Evolutionary conservation across 139 green algal genomes (phyloP).

Genomic region (Desmodesmus armatus): DNA sequence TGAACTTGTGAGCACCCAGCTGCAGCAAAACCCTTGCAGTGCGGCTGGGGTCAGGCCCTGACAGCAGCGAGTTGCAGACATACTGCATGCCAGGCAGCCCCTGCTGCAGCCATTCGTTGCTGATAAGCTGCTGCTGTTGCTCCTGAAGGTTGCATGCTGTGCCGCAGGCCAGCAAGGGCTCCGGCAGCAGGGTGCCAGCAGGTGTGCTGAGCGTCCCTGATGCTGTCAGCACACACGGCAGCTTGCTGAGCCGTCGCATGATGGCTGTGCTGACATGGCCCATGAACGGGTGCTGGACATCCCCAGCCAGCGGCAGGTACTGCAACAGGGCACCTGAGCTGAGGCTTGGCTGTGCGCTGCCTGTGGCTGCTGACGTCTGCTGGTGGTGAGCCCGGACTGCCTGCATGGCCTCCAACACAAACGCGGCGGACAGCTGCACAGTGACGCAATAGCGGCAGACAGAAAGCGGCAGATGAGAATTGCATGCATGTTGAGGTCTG

Average conservation of each 20-base stretch:
- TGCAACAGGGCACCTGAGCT: too few relatives aligned
- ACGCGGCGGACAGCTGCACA: conserved; percentile 4
- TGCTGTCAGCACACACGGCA: conserved; percentile 22
- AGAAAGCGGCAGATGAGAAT: not conserved
- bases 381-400: not conserved
- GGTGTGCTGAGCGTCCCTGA: not conserved
- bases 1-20: not conserved
- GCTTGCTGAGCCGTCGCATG: not conserved
- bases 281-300: conserved; percentile 6
- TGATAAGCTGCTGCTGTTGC: not conserved
- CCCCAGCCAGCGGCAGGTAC: conserved; percentile 23
- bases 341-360: not conserved
- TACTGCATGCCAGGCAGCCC: conserved; percentile 5
- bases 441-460: not conserved
- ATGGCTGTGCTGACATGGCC: not conserved
- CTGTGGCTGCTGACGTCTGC: not conserved
- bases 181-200: not conserved
- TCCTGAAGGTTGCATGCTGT: too few relatives aligned
- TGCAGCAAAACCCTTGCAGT: not conserved
- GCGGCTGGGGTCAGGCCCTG: not conserved
- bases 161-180: too few relatives aligned
- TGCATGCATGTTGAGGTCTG: not conserved
- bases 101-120: conserved; percentile 22
- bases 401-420: not conserved
- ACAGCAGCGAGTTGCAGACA: not conserved